Percentiles rank a stretch among this genome's conserved stretches.
Evolutionary conservation across 768 basidiomycete genomes (phyloP).

Genomic region (Phylloporus sp.): DNA sequence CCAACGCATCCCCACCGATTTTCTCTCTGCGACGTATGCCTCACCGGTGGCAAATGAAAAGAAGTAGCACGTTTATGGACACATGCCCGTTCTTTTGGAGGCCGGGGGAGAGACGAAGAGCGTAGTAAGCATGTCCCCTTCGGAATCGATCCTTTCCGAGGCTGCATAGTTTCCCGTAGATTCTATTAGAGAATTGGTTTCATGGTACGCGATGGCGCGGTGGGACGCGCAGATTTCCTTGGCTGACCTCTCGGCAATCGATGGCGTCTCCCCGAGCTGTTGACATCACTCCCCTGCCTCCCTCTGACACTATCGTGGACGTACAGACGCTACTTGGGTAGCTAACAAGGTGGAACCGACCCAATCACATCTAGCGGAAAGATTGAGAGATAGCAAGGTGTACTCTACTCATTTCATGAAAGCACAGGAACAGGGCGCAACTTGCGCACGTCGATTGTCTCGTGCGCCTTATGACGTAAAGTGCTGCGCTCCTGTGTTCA

Average conservation of each 20-base stretch:
- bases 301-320: not conserved
- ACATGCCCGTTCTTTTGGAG: not conserved
- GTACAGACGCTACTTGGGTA: not conserved
- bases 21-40: not conserved
- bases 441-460: not conserved
- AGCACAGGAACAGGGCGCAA: not conserved
- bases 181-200: not conserved
- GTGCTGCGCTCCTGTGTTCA: not conserved
- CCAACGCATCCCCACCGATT: not conserved
- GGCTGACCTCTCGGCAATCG: not conserved
- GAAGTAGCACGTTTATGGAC: not conserved
- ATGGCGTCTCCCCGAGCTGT: not conserved
- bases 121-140: not conserved
- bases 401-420: not conserved
- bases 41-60: not conserved
- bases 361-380: not conserved
- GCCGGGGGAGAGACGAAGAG: not conserved
- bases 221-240: not conserved
- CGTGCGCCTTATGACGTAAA: not conserved
- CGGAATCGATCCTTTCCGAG: not conserved
- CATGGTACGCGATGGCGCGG: not conserved
- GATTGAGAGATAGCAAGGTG: not conserved
- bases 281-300: not conserved
- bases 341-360: not conserved
- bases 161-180: not conserved